A percentile compares a stretch with the other conserved stretches of the same genome.
phyloP scores from a whole-genome alignment of 176 grass and related monocot species.

The Eragrostis nindensis region DNA sequence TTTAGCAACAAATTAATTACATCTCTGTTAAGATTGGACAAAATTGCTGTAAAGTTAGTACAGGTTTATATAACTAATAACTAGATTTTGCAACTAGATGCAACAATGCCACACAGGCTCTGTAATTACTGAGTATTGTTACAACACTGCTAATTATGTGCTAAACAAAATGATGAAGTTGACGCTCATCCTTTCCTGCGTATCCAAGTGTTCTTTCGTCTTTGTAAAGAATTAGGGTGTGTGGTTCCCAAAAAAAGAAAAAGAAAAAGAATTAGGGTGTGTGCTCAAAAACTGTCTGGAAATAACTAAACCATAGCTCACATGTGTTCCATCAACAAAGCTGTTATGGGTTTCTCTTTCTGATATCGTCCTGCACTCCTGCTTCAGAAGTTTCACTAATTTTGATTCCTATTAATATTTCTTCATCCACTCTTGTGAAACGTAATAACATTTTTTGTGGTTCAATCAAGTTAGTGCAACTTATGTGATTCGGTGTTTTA shows the following conservation, averaged over 20 bases:
- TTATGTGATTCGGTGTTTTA: constrained; percentile 22
- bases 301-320: not conserved
- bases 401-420: not conserved
- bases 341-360: constrained; percentile 12
- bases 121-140: not conserved
- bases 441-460: not conserved
- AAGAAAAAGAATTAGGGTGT: not conserved
- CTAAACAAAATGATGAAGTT: constrained; percentile 13
- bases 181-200: not conserved
- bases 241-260: not conserved
- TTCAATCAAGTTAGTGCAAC: not conserved
- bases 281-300: not conserved
- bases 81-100: not conserved
- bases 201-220: not conserved
- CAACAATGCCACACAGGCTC: not conserved
- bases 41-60: not conserved
- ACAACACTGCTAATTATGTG: not conserved
- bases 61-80: not conserved
- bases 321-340: not conserved
- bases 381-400: not conserved
- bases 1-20: not conserved
- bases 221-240: not conserved
- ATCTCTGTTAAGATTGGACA: not conserved
- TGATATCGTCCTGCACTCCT: constrained; percentile 3
- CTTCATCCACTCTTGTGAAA: not conserved